A percentile compares a stretch with the other conserved stretches of the same genome.
Evolutionary conservation across 306 rosid genomes (phyloP).

Genomic region (Crotalaria pallida): DNA sequence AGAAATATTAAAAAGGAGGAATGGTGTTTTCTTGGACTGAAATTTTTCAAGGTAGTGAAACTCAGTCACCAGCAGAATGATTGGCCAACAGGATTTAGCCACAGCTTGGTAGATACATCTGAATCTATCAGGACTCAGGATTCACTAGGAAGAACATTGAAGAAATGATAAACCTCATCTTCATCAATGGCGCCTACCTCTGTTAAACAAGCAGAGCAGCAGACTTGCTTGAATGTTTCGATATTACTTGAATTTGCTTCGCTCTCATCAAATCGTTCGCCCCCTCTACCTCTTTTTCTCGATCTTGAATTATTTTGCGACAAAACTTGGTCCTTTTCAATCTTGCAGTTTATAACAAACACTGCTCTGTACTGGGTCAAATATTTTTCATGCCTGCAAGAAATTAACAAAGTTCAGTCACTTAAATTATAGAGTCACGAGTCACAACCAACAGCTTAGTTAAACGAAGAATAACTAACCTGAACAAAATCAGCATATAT

Average conservation of each 20-base stretch:
- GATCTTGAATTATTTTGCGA: conserved; percentile 30
- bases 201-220: conserved; percentile 62
- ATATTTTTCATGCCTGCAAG: conserved; percentile 72
- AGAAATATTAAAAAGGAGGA: not conserved
- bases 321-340: conserved; percentile 26
- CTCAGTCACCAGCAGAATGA: conserved; percentile 3
- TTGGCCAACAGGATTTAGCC: not conserved
- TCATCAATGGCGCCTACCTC: conserved; percentile 66
- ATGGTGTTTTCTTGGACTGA: not conserved
- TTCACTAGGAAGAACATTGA: conserved; percentile 59
- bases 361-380: conserved; percentile 74
- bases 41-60: conserved; percentile 7
- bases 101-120: not conserved
- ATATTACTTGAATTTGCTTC: conserved; percentile 24
- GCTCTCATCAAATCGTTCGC: conserved; percentile 18
- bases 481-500: not conserved
- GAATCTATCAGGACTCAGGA: conserved; percentile 26
- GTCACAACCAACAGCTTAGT: conserved; percentile 5
- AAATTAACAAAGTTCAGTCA: conserved; percentile 16
- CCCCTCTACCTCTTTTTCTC: conserved; percentile 33
- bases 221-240: conserved; percentile 54
- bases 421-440: not conserved
- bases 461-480: not conserved
- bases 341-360: conserved; percentile 63
- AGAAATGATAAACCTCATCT: conserved; percentile 66